phyloP scores from a whole-genome alignment of 2,329 filamentous ascomycete species.

The Xylariomycetidae sp. region DNA sequence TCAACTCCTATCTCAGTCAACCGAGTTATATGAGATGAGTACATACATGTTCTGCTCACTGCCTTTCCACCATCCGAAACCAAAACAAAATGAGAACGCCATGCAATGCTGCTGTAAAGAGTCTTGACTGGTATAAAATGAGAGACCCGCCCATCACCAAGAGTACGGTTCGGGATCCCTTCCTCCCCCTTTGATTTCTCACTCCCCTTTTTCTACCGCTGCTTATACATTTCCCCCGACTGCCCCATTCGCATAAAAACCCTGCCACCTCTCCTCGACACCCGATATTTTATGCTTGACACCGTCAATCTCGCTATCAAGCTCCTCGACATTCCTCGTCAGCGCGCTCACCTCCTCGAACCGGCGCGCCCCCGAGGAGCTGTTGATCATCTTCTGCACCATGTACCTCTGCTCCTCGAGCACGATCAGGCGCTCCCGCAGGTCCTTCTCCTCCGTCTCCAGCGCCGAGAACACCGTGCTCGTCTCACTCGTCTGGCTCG shows the following conservation, averaged over 20 bases:
- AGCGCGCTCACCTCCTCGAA: conserved; percentile 85
- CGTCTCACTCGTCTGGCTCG: conserved; percentile 45
- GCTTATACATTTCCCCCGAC: too few species aligned
- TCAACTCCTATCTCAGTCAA: too few species aligned
- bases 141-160: too few species aligned
- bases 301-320: conserved; percentile 71
- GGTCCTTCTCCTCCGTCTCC: conserved; percentile 77
- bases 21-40: too few species aligned
- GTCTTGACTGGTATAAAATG: too few species aligned
- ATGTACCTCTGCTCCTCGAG: conserved; percentile 90
- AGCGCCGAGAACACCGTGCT: conserved; percentile 54
- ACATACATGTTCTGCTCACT: too few species aligned
- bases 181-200: too few species aligned
- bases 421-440: conserved; percentile 75
- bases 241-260: conserved; percentile 37
- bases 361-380: conserved; percentile 68
- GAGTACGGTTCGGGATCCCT: too few species aligned
- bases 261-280: conserved; percentile 58
- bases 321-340: conserved; percentile 74
- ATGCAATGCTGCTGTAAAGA: too few species aligned
- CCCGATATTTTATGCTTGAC: conserved; percentile 60
- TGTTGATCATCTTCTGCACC: conserved; percentile 78
- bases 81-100: too few species aligned
- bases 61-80: too few species aligned
- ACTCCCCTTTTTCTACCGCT: too few species aligned